Evolutionary conservation across 2,329 filamentous ascomycete genomes (phyloP).

Genomic region (Stemphylium vesicarium): DNA sequence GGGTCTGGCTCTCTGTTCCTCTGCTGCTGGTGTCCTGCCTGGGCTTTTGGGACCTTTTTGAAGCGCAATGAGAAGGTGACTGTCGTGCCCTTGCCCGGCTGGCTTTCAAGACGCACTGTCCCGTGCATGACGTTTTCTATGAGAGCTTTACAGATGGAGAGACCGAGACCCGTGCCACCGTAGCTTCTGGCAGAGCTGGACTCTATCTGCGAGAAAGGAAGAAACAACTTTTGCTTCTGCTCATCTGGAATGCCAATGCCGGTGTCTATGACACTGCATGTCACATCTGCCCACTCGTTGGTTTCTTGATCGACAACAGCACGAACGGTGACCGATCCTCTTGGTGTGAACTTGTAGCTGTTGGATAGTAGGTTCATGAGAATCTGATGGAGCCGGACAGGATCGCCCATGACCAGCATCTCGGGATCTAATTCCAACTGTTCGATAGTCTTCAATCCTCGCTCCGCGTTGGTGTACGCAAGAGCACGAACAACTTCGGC

Average conservation of each 20-base stretch:
- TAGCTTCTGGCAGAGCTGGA: constrained; percentile 89
- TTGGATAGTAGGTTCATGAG: constrained; percentile 86
- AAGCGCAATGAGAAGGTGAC: constrained; percentile 85
- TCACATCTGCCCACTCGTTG: constrained; percentile 72
- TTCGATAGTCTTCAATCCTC: constrained; percentile 65
- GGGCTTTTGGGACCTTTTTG: constrained; percentile 74
- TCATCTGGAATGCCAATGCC: constrained; percentile 89
- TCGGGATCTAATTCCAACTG: constrained; percentile 61
- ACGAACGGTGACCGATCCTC: constrained; percentile 83
- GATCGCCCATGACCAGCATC: constrained; percentile 59
- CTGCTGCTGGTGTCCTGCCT: constrained; percentile 53
- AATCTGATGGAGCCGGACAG: constrained; percentile 59
- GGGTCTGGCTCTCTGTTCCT: constrained; percentile 57
- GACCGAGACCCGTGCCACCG: constrained; percentile 85
- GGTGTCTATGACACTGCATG: constrained; percentile 86
- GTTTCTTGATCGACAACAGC: constrained; percentile 76
- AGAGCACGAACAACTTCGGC: constrained; percentile 68
- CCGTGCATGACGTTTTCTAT: constrained; percentile 93
- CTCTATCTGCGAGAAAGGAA: constrained; percentile 92
- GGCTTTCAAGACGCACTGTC: constrained; percentile 80
- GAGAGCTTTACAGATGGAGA: constrained; percentile 93
- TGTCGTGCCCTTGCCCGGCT: constrained; percentile 71
- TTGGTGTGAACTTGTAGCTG: constrained; percentile 91
- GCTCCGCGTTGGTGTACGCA: constrained; percentile 67
- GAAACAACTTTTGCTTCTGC: constrained; percentile 83